A percentile compares a stretch with the other conserved stretches of the same genome.
Conservation (phyloP, 306 rosid genomes). For the Corylus heterophylla region DNA sequence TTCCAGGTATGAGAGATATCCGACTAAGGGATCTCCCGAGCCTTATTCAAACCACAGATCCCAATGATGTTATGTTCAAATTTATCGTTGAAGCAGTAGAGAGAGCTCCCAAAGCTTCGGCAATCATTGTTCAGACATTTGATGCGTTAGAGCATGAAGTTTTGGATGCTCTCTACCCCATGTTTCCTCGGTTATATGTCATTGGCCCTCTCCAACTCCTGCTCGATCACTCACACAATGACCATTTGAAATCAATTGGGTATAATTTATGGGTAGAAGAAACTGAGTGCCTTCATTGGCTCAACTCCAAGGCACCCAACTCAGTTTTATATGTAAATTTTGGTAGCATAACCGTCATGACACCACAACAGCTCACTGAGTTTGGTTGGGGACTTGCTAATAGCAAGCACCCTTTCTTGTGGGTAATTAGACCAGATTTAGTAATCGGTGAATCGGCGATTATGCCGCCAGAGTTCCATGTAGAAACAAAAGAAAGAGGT, state of each 20-base stretch:
- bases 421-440: conserved; percentile 21
- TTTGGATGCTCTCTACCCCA: conserved; percentile 10
- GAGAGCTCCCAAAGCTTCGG: neutral
- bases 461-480: conserved; percentile 4
- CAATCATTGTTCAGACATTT: conserved; percentile 10
- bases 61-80: neutral
- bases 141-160: conserved; percentile 17
- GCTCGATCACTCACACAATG: neutral
- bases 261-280: conserved; percentile 19
- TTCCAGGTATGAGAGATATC: conserved; percentile 9
- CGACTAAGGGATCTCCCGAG: conserved; percentile 18
- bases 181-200: neutral
- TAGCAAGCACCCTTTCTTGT: conserved; percentile 10
- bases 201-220: conserved; percentile 16
- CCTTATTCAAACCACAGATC: neutral
- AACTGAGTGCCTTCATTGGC: conserved; percentile 23
- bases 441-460: neutral
- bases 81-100: neutral
- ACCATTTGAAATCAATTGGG: neutral
- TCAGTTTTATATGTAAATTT: conserved; percentile 22
- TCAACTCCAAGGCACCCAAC: neutral
- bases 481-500: conserved; percentile 15
- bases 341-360: neutral
- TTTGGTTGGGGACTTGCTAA: conserved; percentile 25
- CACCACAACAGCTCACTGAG: conserved; percentile 9